A percentile compares a stretch with the other conserved stretches of the same genome.
These are phyloP conservation scores for Acmispon strigosus DNA, from an alignment of 306 rosid genomes.

Conservation along the genomic window DNA sequence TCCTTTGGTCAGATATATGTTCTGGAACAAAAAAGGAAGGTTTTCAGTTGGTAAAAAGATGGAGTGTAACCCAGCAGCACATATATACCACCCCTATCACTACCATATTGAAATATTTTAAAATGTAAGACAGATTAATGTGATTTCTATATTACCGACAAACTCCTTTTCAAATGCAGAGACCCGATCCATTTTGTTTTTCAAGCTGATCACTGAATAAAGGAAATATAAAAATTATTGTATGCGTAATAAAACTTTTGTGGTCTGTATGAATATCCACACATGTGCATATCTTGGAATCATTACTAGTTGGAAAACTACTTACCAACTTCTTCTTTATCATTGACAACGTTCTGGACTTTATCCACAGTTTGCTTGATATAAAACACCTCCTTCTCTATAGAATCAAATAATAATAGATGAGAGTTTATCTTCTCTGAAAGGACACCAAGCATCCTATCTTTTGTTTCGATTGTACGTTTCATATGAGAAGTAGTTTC, in stretches of 20 bases:
- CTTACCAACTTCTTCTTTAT: conserved; percentile 75
- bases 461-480: conserved; percentile 43
- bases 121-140: neutral
- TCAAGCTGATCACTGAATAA: conserved; percentile 50
- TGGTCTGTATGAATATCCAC: neutral
- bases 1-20: conserved; percentile 49
- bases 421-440: conserved; percentile 67
- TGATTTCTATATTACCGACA: conserved; percentile 48
- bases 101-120: neutral
- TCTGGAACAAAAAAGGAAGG: conserved; percentile 27
- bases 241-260: neutral
- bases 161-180: conserved; percentile 48
- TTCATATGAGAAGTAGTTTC: conserved; percentile 60
- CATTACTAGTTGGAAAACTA: conserved; percentile 13
- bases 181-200: conserved; percentile 52
- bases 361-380: conserved; percentile 55
- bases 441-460: conserved; percentile 52
- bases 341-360: conserved; percentile 46
- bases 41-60: conserved; percentile 7
- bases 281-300: neutral
- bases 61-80: neutral
- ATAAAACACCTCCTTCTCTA: conserved; percentile 56
- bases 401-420: conserved; percentile 55
- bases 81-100: neutral
- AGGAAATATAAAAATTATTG: neutral